Evolutionary conservation across 2,329 filamentous ascomycete genomes (phyloP), one percentile per base, ranked within the genome.

Genomic region (Xylaria digitata): DNA sequence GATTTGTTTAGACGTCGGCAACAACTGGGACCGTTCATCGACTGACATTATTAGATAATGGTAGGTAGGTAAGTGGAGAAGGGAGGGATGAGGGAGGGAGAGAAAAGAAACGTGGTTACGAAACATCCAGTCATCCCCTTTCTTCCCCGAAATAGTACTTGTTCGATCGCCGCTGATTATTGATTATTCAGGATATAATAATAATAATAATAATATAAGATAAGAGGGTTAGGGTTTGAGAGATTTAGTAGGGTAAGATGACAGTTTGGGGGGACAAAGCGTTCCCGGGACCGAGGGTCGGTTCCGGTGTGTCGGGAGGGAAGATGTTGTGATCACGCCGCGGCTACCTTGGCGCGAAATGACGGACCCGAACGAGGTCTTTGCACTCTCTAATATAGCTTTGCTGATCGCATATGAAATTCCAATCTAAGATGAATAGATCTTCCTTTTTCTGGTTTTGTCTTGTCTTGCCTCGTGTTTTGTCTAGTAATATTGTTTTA

Each of bases 271-370:
- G 63, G 58, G 58, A 50, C 21, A 61, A 42, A 40, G 26, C 52
- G 23, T 40, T 37, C 23, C 32, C 65, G 65, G 65, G 61, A 64
- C 65, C 65, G 65, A 67, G 15, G 2, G 17, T 67, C 65, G 65
- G 65, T 65, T 65, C 65, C 65, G 61, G 40, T 1, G 52, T 46
- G 61, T n/a, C 56, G 63, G 49, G 42, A 26, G n/a, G 9, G 43
- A 30, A 43, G 21, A 55, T 37, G 21, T 32, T 13, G 13, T 8
- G 23, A 21, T 23, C 21, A 45, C 61, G 17, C 26, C 61, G 53
- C 46, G 37, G 43, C 15, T 37, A 34, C 37, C 6, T 61, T 48
- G 40, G 53, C 53, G 53, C 48, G 15, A 40, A 7, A 56, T 37
- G 37, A 59, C 61, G 61, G 61, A 30, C 55, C 61, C 61, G 61